Base-by-base conservation (phyloP, 371 early-diverging fungal genomes). In the Mucor saturninus region DNA sequence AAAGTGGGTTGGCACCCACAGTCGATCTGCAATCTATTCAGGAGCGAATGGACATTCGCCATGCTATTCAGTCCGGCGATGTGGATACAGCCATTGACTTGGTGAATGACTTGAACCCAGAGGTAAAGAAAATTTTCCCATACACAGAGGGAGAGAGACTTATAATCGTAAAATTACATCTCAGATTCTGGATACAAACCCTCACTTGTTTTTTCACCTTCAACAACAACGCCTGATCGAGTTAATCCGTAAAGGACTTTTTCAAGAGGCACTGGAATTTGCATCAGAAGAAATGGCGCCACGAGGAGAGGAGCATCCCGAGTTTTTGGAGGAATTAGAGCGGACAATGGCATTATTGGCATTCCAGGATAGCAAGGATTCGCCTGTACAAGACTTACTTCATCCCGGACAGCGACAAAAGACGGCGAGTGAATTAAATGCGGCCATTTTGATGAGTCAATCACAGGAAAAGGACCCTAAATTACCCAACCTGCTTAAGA, bases 201-300 rank as follows among this genome's bases (percentile, higher is more conserved):
- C 97, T n/a, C 82, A 87, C 56, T 80, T 98, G 10, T 96, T 85
- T 68, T 98, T 98, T 73, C 97, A 93, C 56, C 80, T 98, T 43
- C 97, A 97, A 78, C 95, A 95, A 76, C 99, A 98, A 81, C 88
- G 90, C 26, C 76, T 98, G 37, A 98, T 98, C 68, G 99, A 98
- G 71, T 79, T 91, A 48, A 97, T 98, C 43, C 88, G 96, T 9
- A 75, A 81, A 43, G 95, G 94, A 2, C 72, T 85, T 35, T 85
- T 91, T 48, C 73, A 73, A 29, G 95, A 93, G 40, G 99, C 98
- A 2, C 76, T 98, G 10, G 91, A 90, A 65, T 98, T 97, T 84
- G 98, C 99, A 1, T 95, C 95, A 68, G 97, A 97, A 54, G 98
- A 98, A 74, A 81, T 98, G 78, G 98, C 97, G 13, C 95, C 97